Conservation (phyloP, 352 stramenopile genomes). For the Pythium biforme region DNA sequence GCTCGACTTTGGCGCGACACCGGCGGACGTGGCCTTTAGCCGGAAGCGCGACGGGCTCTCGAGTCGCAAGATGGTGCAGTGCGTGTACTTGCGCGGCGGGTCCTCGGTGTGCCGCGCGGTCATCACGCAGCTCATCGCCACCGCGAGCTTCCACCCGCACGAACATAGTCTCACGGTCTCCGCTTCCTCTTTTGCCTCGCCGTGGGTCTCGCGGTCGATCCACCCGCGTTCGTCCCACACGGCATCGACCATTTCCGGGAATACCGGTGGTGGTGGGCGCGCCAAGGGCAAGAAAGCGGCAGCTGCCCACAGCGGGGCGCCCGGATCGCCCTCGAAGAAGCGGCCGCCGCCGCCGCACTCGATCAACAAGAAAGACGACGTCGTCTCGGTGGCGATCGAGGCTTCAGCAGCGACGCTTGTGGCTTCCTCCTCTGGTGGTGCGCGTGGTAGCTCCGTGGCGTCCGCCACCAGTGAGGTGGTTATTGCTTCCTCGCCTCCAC, state of each 20-base stretch:
- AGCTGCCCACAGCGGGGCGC: slow-evolving; percentile 1
- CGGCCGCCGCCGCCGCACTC: slow-evolving; percentile 20
- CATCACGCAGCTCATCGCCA: slow-evolving; percentile 43
- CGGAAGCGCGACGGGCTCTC: slow-evolving; percentile 36
- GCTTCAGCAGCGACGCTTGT: not conserved
- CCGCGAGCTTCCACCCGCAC: slow-evolving; percentile 41
- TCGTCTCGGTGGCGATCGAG: not conserved
- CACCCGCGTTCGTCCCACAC: not conserved
- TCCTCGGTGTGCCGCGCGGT: slow-evolving; percentile 47
- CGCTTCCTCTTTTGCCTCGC: not conserved
- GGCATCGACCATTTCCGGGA: not conserved
- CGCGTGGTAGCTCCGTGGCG: not conserved
- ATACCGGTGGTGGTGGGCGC: not conserved
- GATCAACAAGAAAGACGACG: slow-evolving; percentile 22
- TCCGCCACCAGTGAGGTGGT: too few species aligned
- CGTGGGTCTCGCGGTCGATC: not conserved
- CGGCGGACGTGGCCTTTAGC: slow-evolving; percentile 33
- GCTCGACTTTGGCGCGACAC: slow-evolving; percentile 42
- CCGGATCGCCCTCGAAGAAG: slow-evolving; percentile 14
- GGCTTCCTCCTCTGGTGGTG: not conserved
- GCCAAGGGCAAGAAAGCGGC: not conserved
- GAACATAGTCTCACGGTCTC: not conserved
- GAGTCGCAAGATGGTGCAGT: slow-evolving; percentile 51
- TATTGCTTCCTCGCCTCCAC: not conserved
- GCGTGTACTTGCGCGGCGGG: slow-evolving; percentile 51